Conservation (phyloP, 2,329 filamentous ascomycete genomes). For the Fusarium camptoceras region DNA sequence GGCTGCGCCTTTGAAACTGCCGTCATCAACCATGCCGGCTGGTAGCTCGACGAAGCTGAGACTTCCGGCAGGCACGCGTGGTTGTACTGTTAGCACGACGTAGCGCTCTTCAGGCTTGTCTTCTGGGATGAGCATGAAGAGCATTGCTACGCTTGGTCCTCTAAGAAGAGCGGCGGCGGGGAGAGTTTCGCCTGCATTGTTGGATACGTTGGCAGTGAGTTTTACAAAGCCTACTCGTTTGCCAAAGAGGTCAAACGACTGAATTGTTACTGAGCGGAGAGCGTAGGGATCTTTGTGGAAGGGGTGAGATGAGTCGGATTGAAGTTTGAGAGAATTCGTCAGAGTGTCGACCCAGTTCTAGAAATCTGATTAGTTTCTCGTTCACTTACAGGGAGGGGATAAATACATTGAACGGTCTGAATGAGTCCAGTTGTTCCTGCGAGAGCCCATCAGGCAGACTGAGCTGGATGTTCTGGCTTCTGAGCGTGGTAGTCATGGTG, state of each 20-base stretch:
- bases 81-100: constrained; percentile 70
- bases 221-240: constrained; percentile 68
- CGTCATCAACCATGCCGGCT: constrained; percentile 68
- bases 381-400: rapidly evolving
- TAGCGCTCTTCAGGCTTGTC: constrained; percentile 64
- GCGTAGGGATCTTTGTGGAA: constrained; percentile 67
- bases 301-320: constrained; percentile 58
- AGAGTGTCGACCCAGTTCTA: constrained; percentile 65
- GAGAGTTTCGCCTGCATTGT: constrained; percentile 60
- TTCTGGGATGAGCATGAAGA: constrained; percentile 67
- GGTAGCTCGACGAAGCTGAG: constrained; percentile 68
- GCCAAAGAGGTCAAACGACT: constrained; percentile 66
- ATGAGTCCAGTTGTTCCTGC: constrained; percentile 58
- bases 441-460: constrained; percentile 59
- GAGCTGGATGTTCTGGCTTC: constrained; percentile 54
- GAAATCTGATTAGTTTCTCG: background rate
- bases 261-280: constrained; percentile 63
- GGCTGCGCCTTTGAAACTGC: constrained; percentile 67
- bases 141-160: constrained; percentile 70
- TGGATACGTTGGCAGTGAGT: constrained; percentile 61
- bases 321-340: constrained; percentile 59
- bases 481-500: constrained; percentile 42
- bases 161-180: constrained; percentile 68
- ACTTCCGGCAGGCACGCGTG: constrained; percentile 67
- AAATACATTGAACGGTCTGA: constrained; percentile 63